Evolutionary conservation across 345 rosid genomes (phyloP).

Genomic region (Acer yangbiense): DNA sequence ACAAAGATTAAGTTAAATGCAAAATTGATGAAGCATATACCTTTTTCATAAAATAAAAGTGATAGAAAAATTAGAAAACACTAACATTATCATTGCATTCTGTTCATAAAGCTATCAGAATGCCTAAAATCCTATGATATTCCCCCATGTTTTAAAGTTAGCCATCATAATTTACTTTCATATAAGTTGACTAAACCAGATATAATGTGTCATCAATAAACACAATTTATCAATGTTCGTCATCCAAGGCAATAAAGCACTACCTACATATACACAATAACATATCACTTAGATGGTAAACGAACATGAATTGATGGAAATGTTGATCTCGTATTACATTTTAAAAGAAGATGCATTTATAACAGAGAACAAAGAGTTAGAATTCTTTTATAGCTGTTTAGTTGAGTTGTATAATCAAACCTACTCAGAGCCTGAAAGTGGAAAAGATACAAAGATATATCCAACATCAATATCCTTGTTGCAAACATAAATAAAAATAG

Average conservation of each 20-base stretch:
- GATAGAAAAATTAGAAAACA: background rate
- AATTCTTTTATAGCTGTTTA: background rate
- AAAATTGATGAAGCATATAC: slow-evolving; percentile 16
- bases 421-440: background rate
- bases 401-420: background rate
- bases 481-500: too few species aligned
- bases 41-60: background rate
- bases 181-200: background rate
- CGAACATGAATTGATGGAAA: too few species aligned
- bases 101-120: slow-evolving; percentile 4
- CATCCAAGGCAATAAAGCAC: too few species aligned
- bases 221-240: background rate
- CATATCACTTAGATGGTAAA: too few species aligned
- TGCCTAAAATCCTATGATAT: slow-evolving; percentile 3
- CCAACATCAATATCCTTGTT: background rate
- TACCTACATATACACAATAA: too few species aligned
- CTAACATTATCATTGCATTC: slow-evolving; percentile 1
- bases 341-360: too few species aligned
- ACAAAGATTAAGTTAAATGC: background rate
- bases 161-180: background rate
- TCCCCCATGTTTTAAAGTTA: background rate
- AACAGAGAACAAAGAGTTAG: too few species aligned
- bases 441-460: background rate
- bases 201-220: too few species aligned
- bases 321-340: too few species aligned